A percentile compares a stretch with the other conserved stretches of the same genome.
Conservation (phyloP, 1,284 basidiomycete species). For the Marasmius tenuissimus region DNA sequence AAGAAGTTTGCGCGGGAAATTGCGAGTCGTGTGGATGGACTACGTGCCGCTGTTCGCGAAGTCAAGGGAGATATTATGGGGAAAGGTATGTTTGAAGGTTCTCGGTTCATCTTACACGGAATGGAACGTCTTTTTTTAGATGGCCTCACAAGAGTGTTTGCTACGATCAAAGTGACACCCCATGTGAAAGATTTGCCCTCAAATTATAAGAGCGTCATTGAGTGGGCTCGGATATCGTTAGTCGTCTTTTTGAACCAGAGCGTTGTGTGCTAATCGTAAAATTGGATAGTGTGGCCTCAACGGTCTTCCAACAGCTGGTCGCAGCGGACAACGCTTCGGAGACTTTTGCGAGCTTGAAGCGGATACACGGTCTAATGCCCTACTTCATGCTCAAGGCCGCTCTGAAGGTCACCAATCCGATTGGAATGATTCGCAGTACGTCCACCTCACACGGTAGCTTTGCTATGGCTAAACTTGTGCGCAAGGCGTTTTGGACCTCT, state of each 20-base stretch:
- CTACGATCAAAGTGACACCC: slow-evolving; percentile 82
- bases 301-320: slow-evolving; percentile 93
- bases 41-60: slow-evolving; percentile 82
- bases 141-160: slow-evolving; percentile 86
- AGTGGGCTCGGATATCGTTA: slow-evolving; percentile 97
- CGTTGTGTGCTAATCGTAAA: slow-evolving; percentile 9
- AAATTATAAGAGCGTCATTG: slow-evolving; percentile 87
- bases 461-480: background rate
- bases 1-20: slow-evolving; percentile 88
- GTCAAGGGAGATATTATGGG: slow-evolving; percentile 93
- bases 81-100: slow-evolving; percentile 48
- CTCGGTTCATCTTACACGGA: slow-evolving; percentile 1
- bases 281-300: slow-evolving; percentile 76
- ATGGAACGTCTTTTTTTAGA: slow-evolving; percentile 42
- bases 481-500: slow-evolving; percentile 83
- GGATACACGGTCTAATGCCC: slow-evolving; percentile 95
- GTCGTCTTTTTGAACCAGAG: slow-evolving; percentile 24
- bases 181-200: slow-evolving; percentile 78
- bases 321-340: slow-evolving; percentile 94
- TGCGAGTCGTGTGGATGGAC: slow-evolving; percentile 79
- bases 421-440: slow-evolving; percentile 86
- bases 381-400: slow-evolving; percentile 96
- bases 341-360: slow-evolving; percentile 84
- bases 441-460: slow-evolving; percentile 6
- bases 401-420: slow-evolving; percentile 92